Percentiles rank a stretch among this genome's conserved stretches.
Evolutionary conservation across 345 rosid genomes (phyloP).

Genomic region (Eucalyptus shirleyi): DNA sequence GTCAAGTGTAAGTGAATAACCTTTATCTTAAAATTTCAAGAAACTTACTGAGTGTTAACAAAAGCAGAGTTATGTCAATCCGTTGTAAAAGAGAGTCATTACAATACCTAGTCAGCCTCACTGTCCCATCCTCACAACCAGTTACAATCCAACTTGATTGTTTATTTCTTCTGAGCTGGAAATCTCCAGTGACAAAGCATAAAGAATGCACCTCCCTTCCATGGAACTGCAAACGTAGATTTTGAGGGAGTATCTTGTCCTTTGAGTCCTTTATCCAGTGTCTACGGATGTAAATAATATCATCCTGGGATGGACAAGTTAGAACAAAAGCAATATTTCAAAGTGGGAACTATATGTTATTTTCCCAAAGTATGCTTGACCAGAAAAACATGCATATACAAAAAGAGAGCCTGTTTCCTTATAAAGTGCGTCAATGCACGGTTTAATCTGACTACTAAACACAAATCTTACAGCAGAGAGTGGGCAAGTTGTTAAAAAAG

Average conservation of each 20-base stretch:
- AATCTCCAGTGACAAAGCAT: conserved; percentile 51
- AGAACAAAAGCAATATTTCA: not conserved
- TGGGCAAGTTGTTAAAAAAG: not conserved
- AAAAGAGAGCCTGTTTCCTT: not conserved
- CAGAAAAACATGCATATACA: not conserved
- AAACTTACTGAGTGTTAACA: not conserved
- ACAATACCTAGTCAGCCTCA: conserved; percentile 78
- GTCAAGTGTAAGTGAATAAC: not conserved
- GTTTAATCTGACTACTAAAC: not conserved
- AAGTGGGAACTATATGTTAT: not conserved
- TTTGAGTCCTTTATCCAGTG: conserved; percentile 35
- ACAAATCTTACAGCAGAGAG: not conserved
- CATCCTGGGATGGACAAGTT: conserved; percentile 43
- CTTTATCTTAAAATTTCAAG: not conserved
- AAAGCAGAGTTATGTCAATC: not conserved
- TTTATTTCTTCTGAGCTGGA: conserved; percentile 8
- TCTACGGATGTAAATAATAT: conserved; percentile 63
- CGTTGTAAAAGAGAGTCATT: not conserved
- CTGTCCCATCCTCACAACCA: conserved; percentile 98
- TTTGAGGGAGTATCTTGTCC: conserved; percentile 49
- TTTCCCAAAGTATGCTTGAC: not conserved
- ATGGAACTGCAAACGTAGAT: conserved; percentile 80
- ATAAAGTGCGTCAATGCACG: not conserved
- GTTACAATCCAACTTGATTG: conserved; percentile 81
- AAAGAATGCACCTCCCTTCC: conserved; percentile 93